Base-by-base conservation (phyloP, 2,329 filamentous ascomycete genomes). In the Elsinoe arachidis region DNA sequence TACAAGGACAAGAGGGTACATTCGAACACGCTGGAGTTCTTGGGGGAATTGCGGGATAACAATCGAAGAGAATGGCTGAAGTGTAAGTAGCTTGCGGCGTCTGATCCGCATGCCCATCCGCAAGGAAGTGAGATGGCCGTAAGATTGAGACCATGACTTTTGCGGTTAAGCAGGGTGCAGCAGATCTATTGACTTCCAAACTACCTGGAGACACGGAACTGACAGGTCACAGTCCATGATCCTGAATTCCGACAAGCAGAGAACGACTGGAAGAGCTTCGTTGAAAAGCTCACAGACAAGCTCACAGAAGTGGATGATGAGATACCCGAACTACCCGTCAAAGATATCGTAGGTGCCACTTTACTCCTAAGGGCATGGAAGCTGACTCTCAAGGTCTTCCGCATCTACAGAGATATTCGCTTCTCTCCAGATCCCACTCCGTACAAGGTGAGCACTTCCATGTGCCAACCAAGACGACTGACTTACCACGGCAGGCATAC, bases 371-470 rank as follows among this genome's bases (percentile, higher is more conserved):
- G 26, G 17, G 14, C 14, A 44, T 60, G 17, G n/a, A 54, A 19
- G 56, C 26, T 41, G 11, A 52, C 38, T 41, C 51, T 58, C 52
- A 61, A 83, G 80, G 76, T 90, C 49, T 95, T 92, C 69, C 85
- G 90, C 60, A 93, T 96, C 59, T 90, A 95, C 71, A 80, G 90
- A 64, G 90, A 96, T 65, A 80, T 93, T 43, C 83, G 90, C 57
- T 96, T 95, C 73, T 87, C 80, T 66, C 87, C 88, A 63, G 85
- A 95, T 66, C 87, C 82, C 17, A 93, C 89, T 2, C 90, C 91
- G 0, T 96, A 95, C 76, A 95, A 95, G 79, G 87, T 87, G 73
- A 65, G 76, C 61, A 46, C 11, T 41, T 26, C 57, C 51, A 17
- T 35, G 1, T 39, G 14, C 21, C 34, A 11, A 44, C n/a, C 2